Evolutionary conservation across 352 stramenopile genomes (phyloP).

Genomic region (Globisporangium mamillatum): DNA sequence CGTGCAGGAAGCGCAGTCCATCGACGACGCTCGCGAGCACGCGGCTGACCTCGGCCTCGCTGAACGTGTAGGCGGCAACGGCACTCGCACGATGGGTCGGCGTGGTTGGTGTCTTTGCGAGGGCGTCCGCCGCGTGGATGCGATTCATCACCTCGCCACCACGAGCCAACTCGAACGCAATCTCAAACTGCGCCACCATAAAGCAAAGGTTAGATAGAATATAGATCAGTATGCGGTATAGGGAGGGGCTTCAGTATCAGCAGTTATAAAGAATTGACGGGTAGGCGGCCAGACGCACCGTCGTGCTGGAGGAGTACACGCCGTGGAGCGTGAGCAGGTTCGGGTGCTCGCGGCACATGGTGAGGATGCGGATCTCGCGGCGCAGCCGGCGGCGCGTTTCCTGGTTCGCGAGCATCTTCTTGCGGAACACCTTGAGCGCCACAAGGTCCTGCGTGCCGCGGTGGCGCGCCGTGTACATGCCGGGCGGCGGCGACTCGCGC

Average conservation of each 20-base stretch:
- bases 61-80: constrained; percentile 25
- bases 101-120: not conserved
- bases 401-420: constrained; percentile 38
- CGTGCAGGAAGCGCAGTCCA: constrained; percentile 62
- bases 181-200: constrained; percentile 35
- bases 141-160: constrained; percentile 58
- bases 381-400: constrained; percentile 53
- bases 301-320: constrained; percentile 41
- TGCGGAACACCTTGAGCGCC: constrained; percentile 68
- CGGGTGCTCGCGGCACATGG: constrained; percentile 40
- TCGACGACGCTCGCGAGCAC: constrained; percentile 39
- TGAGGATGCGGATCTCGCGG: constrained; percentile 64
- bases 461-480: constrained; percentile 63
- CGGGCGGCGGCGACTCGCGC: constrained; percentile 20
- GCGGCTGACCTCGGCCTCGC: constrained; percentile 55
- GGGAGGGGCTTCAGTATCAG: not conserved
- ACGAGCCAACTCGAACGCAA: constrained; percentile 73
- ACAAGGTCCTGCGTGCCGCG: constrained; percentile 62
- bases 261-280: not conserved
- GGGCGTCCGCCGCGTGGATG: constrained; percentile 19
- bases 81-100: not conserved
- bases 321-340: constrained; percentile 71
- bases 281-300: constrained; percentile 13
- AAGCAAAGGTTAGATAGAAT: too few relatives aligned
- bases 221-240: too few relatives aligned